Evolutionary conservation across 148 eudicot species (phyloP).

Genomic region (Silene latifolia): DNA sequence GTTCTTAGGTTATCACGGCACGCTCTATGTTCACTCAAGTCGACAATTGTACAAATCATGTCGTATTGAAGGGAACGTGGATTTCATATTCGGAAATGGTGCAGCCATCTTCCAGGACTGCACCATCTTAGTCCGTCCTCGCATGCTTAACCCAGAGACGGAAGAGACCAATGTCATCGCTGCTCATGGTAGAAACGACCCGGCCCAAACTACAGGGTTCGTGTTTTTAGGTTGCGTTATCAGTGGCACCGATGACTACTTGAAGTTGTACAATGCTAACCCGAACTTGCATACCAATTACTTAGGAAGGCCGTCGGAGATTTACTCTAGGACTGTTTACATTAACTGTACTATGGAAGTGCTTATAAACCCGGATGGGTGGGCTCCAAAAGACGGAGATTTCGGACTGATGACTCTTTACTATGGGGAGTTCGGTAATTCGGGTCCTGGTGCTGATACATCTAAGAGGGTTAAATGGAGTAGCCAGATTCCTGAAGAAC

Average conservation of each 20-base stretch:
- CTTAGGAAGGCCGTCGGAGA: slow-evolving; percentile 51
- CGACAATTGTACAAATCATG: slow-evolving; percentile 33
- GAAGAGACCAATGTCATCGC: slow-evolving; percentile 27
- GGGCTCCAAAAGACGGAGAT: slow-evolving; percentile 43
- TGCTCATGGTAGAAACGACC: slow-evolving; percentile 30
- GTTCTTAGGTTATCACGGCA: slow-evolving; percentile 32
- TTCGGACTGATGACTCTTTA: slow-evolving; percentile 45
- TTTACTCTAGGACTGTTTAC: slow-evolving; percentile 44
- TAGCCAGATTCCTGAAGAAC: slow-evolving; percentile 27
- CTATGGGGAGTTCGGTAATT: slow-evolving; percentile 39
- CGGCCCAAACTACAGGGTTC: slow-evolving; percentile 29
- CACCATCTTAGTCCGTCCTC: slow-evolving; percentile 27
- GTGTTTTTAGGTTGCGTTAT: slow-evolving; percentile 22
- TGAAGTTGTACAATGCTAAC: slow-evolving; percentile 16
- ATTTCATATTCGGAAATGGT: slow-evolving; percentile 6
- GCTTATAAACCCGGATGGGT: slow-evolving; percentile 38
- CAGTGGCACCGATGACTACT: slow-evolving; percentile 28
- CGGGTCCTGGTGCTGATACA: slow-evolving; percentile 22
- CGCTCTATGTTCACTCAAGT: slow-evolving; percentile 28
- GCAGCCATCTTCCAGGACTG: slow-evolving; percentile 36
- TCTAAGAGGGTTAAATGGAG: slow-evolving; percentile 32
- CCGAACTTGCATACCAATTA: slow-evolving; percentile 31
- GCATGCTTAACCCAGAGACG: slow-evolving; percentile 17
- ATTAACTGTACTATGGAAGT: slow-evolving; percentile 36
- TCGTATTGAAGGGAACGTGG: slow-evolving; percentile 31